Base-by-base conservation (phyloP, 2,329 filamentous ascomycete species). In the Penicillium sp. region DNA sequence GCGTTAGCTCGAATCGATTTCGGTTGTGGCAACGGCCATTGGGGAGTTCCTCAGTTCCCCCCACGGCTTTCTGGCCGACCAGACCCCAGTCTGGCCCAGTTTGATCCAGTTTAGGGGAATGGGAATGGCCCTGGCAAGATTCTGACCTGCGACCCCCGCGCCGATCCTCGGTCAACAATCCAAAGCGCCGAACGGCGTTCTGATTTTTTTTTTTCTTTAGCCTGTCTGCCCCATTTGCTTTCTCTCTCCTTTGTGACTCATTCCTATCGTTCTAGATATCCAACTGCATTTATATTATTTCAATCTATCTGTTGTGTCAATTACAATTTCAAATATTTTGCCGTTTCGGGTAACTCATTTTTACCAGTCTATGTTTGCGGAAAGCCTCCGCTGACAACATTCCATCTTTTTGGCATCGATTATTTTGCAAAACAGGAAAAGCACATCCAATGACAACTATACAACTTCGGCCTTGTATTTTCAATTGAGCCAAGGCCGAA, bases 131-230 rank as follows among this genome's bases (percentile, higher is more conserved):
- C 48, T 48, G n/a, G 19, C 16, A 21, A 45, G 42, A 45, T 45
- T 21, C 33, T 54, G 26, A 24, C 26, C 49, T 51, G 46, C 43
- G 45, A 47, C 45, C 34, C 43, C 51, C 44, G 26, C 52, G 55
- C 57, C 51, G 54, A 58, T 56, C 57, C 55, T 62, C 57, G 60
- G 60, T 40, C 52, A 58, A 53, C 42, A 34, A 53, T 47, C 42
- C n/a, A 40, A 28, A 46, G 29, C 52, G 55, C 57, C 59, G 57
- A 62, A 40, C 28, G 36, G 23, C 9, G 18, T 40, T 19, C 14
- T 46, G 42, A 45, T 9, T 47, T 11, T 53, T 33, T 50, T 54
- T 50, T 53, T 44, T 45, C 18, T 52, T 46, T n/a, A n/a, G n/a
- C n/a, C n/a, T 37, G 5, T 16, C 10, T 21, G 13, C 21, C 40